Evolutionary conservation across 2,329 filamentous ascomycete genomes (phyloP).

Genomic region (Fusarium duplospermum): DNA sequence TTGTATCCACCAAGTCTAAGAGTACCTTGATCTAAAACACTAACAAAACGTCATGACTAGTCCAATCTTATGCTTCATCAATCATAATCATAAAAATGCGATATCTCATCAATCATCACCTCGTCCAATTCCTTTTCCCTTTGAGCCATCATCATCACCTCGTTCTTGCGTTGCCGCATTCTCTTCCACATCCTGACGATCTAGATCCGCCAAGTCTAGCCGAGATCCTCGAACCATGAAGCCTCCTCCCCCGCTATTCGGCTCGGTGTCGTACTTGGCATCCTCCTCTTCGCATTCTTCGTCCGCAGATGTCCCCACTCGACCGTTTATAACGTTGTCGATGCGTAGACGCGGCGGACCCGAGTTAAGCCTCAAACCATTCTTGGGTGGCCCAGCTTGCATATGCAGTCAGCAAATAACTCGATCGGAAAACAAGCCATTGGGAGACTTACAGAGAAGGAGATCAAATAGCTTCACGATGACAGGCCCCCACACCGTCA

Average conservation of each 20-base stretch:
- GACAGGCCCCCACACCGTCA: conserved; percentile 54
- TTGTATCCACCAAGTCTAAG: neutral
- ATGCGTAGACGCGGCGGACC: conserved; percentile 53
- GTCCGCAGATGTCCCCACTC: conserved; percentile 41
- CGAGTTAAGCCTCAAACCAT: conserved; percentile 50
- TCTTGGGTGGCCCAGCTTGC: conserved; percentile 54
- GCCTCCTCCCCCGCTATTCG: conserved; percentile 10
- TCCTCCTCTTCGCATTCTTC: conserved; percentile 38
- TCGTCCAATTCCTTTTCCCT: conserved; percentile 8
- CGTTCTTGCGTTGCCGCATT: conserved; percentile 6
- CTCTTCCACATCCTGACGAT: neutral
- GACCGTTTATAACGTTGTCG: conserved; percentile 53
- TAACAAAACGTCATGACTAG: neutral
- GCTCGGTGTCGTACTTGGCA: conserved; percentile 22
- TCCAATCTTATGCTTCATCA: conserved; percentile 7
- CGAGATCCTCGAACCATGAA: conserved; percentile 23
- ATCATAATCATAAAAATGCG: conserved; percentile 22
- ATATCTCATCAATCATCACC: conserved; percentile 31
- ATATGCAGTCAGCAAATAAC: conserved; percentile 33
- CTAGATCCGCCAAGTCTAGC: conserved; percentile 2
- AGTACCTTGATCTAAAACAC: neutral
- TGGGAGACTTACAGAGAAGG: conserved; percentile 48
- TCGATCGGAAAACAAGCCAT: neutral
- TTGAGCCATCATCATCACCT: neutral
- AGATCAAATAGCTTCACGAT: conserved; percentile 55